Evolutionary conservation across 2,329 filamentous ascomycete species (phyloP).

Genomic region (Pleurostoma richardsiae): DNA sequence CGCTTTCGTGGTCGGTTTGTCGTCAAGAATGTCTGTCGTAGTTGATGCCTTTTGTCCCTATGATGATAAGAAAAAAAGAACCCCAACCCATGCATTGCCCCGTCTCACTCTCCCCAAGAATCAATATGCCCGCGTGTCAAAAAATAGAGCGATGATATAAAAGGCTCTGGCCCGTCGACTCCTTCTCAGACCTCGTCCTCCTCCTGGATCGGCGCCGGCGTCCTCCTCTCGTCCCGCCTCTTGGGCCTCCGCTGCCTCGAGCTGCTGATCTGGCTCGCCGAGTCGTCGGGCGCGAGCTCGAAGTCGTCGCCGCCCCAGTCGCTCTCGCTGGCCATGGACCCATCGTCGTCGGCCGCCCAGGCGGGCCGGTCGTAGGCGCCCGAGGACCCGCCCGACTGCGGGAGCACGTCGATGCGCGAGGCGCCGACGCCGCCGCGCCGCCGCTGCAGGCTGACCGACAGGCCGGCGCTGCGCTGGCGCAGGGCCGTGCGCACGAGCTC

Average conservation of each 20-base stretch:
- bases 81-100: too few relatives aligned
- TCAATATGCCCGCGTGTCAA: too few relatives aligned
- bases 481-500: slow-evolving; percentile 74
- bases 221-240: slow-evolving; percentile 62
- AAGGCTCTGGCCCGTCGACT: too few relatives aligned
- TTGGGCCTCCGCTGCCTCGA: slow-evolving; percentile 63
- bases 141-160: too few relatives aligned
- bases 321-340: slow-evolving; percentile 45
- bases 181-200: slow-evolving; percentile 42
- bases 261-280: slow-evolving; percentile 74
- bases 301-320: slow-evolving; percentile 53
- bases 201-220: slow-evolving; percentile 69
- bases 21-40: too few relatives aligned
- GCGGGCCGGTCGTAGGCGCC: slow-evolving; percentile 40
- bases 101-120: too few relatives aligned
- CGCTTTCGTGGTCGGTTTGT: too few relatives aligned
- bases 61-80: too few relatives aligned
- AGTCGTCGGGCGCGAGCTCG: slow-evolving; percentile 71
- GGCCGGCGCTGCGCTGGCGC: slow-evolving; percentile 74
- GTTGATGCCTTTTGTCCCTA: too few relatives aligned
- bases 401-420: slow-evolving; percentile 48
- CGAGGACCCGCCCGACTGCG: slow-evolving; percentile 39
- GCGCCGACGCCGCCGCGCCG: slow-evolving; percentile 32
- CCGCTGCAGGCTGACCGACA: slow-evolving; percentile 60
- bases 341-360: slow-evolving; percentile 36